Evolutionary conservation across 2,329 filamentous ascomycete genomes (phyloP), one percentile per base, ranked within the genome.

Genomic region (Boeremia lycopersici): DNA sequence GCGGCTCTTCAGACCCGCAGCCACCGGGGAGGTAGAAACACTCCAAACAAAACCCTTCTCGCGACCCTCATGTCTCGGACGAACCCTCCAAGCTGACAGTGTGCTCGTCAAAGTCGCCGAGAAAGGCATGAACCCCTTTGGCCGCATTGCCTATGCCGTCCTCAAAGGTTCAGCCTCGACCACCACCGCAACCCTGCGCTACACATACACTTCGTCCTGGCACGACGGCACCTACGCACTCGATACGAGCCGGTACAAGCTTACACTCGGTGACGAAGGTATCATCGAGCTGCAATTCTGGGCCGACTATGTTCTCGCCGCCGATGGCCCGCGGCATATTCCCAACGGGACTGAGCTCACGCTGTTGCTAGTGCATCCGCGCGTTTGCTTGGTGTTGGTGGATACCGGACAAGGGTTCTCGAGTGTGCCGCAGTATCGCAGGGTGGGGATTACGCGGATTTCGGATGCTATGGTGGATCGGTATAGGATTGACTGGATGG

Each of bases 401-500:
- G 30, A 48, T 35, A 44, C 53, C 35, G 15, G 57, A 47, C 19
- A 13, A 28, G 44, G 34, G 3, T 48, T 48, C 4, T 39, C 35
- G 5, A 39, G 12, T 1, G 13, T 7, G 1, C 40, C 33, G 17
- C 48, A 44, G 13, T 62, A 57, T 56, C 44, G 61, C 34, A 33
- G 59, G 11, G 48, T 64, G 12, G 55, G 57, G 2, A 62, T 62
- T 39, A 56, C 46, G 38, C 45, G 57, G 42, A 53, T 62, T 13
- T 45, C 47, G 3, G 48, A 56, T 15, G 34, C 35, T 4, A 46
- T 59, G 44, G 15, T 56, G 35, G 44, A 44, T 15, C 38, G 45
- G 12, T 61, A 57, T 40, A 44, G 38, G 23, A 53, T 63, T 13
- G 61, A 61, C 13, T 61, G 59, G 59, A 63, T 61, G 59, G 43